phyloP scores from a whole-genome alignment of 2,329 filamentous ascomycete species.

The Alternaria hordeiaustralica region DNA sequence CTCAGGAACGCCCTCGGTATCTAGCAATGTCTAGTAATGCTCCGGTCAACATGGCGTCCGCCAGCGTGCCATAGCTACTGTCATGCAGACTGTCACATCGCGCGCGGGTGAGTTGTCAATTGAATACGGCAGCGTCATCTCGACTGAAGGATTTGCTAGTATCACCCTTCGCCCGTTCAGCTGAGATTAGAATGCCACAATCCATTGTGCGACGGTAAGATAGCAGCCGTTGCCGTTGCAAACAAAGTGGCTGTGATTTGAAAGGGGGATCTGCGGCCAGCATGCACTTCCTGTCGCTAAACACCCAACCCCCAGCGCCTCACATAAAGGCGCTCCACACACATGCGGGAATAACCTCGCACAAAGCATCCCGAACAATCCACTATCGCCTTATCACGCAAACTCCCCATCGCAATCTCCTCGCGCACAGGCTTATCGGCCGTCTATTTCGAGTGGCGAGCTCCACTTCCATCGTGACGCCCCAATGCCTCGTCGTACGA shows the following conservation, averaged over 20 bases:
- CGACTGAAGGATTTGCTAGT: neutral
- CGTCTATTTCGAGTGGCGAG: neutral
- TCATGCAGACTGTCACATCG: neutral
- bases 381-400: neutral
- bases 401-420: neutral
- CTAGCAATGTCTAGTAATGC: neutral
- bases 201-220: neutral
- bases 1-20: neutral
- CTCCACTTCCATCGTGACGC: neutral
- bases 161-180: neutral
- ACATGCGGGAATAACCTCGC: neutral
- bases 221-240: neutral
- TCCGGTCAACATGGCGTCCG: neutral
- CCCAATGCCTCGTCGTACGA: neutral
- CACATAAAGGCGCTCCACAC: neutral
- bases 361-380: neutral
- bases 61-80: neutral
- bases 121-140: neutral
- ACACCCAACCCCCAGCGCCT: neutral
- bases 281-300: conserved; percentile 1
- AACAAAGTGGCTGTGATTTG: neutral
- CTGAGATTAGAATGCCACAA: neutral
- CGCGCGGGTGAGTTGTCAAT: neutral
- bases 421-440: neutral
- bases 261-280: neutral